Evolutionary conservation across 768 basidiomycete genomes (phyloP).

Genomic region (Multifurca ochricompacta): DNA sequence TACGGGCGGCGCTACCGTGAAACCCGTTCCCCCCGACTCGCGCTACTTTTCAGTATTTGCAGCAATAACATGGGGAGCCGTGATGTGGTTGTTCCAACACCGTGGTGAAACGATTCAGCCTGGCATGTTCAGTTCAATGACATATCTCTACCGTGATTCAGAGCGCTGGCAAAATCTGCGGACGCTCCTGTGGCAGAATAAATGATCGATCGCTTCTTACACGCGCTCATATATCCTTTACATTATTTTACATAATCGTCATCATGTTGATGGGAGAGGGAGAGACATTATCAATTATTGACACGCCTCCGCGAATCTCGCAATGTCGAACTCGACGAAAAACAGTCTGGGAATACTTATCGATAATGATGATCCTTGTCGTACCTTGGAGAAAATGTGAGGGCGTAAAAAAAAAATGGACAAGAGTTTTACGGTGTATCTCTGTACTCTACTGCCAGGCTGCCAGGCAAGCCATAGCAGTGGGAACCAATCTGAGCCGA

Average conservation of each 20-base stretch:
- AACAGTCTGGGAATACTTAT: constrained; percentile 15
- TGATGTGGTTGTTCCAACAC: constrained; percentile 94
- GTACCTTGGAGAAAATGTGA: not conserved
- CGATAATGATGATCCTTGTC: constrained; percentile 20
- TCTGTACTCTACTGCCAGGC: no score
- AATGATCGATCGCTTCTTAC: constrained; percentile 31
- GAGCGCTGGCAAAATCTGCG: constrained; percentile 75
- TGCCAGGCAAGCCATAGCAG: constrained; percentile 5
- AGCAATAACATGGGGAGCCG: constrained; percentile 86
- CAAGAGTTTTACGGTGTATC: constrained; percentile 9
- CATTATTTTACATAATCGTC: constrained; percentile 1
- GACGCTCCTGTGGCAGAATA: constrained; percentile 91
- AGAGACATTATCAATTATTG: not conserved
- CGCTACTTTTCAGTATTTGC: constrained; percentile 82
- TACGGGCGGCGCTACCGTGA: constrained; percentile 37
- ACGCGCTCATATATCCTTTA: constrained; percentile 1
- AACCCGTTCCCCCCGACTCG: constrained; percentile 78
- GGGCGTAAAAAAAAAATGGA: constrained; percentile 7
- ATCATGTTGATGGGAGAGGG: no score
- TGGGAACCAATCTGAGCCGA: constrained; percentile 6
- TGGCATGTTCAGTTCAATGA: constrained; percentile 95
- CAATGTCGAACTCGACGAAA: not conserved
- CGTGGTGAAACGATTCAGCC: constrained; percentile 87
- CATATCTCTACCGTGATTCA: constrained; percentile 90
- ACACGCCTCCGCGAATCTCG: not conserved